Conservation (phyloP, 345 rosid species). For the Arabidopsis suecica region DNA sequence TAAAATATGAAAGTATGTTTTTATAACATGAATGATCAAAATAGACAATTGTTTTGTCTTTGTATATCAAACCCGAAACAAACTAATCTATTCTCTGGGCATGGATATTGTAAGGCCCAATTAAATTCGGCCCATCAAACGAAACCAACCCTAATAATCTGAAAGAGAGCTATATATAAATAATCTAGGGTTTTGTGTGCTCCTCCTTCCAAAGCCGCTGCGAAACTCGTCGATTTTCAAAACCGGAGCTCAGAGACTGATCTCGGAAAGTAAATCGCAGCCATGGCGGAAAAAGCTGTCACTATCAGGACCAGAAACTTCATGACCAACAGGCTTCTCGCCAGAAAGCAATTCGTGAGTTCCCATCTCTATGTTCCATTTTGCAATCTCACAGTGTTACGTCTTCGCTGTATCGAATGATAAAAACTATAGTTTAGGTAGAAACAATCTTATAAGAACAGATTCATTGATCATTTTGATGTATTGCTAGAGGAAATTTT, state of each 20-base stretch:
- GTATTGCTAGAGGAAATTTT: no score
- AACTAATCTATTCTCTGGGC: neutral
- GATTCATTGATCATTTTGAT: neutral
- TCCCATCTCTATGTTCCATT: neutral
- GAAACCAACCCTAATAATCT: slow-evolving; percentile 32
- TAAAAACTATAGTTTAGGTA: neutral
- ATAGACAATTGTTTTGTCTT: no score
- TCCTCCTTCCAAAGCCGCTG: slow-evolving; percentile 13
- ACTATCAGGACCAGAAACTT: slow-evolving; percentile 89
- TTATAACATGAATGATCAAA: no score
- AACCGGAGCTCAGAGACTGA: slow-evolving; percentile 32
- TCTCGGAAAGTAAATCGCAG: slow-evolving; percentile 27
- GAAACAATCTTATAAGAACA: neutral
- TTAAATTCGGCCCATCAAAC: slow-evolving; percentile 3
- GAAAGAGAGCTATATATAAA: slow-evolving; percentile 32
- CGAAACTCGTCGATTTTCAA: slow-evolving; percentile 20
- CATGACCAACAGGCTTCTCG: slow-evolving; percentile 97
- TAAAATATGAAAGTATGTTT: no score
- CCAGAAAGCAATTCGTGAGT: slow-evolving; percentile 96
- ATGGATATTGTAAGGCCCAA: neutral
- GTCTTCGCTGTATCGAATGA: neutral
- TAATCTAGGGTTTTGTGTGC: slow-evolving; percentile 27
- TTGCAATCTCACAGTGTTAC: neutral
- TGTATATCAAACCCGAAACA: neutral
- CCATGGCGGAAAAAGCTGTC: slow-evolving; percentile 91